Percentiles rank a stretch among this genome's conserved stretches.
Evolutionary conservation across 345 rosid species (phyloP).

Genomic region (Eucalyptus cladocalyx): DNA sequence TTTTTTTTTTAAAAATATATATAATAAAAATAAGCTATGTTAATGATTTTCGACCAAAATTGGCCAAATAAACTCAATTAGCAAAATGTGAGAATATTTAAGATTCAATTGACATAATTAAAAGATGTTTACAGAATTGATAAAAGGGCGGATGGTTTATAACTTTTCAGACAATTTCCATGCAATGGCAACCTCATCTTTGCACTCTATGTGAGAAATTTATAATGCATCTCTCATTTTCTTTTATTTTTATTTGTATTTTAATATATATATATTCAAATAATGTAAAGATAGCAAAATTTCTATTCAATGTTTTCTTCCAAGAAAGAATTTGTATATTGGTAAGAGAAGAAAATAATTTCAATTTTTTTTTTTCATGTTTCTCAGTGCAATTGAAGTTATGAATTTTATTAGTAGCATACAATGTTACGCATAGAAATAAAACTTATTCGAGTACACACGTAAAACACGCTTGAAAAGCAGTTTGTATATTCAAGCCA

Average conservation of each 20-base stretch:
- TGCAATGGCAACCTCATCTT: not conserved
- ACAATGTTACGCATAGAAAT: not conserved
- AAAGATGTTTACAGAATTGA: too few species aligned
- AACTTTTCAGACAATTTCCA: too few species aligned
- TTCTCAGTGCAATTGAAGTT: not conserved
- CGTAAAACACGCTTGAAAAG: not conserved
- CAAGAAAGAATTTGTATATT: not conserved
- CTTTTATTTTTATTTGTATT: not conserved
- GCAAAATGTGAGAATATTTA: too few species aligned
- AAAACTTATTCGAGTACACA: not conserved
- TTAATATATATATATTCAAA: not conserved
- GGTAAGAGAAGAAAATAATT: not conserved
- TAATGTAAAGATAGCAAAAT: not conserved
- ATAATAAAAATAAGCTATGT: too few species aligned
- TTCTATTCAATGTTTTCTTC: not conserved
- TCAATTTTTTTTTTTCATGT: not conserved
- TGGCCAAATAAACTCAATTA: not conserved
- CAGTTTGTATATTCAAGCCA: not conserved
- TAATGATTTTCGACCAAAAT: fast-evolving
- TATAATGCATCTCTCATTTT: not conserved
- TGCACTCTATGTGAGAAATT: not conserved
- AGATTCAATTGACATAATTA: too few species aligned
- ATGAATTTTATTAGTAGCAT: not conserved
- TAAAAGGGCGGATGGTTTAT: not conserved
- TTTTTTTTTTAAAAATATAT: too few species aligned